Conservation (phyloP, 2,329 filamentous ascomycete species). For the Cladosporium sp. region DNA sequence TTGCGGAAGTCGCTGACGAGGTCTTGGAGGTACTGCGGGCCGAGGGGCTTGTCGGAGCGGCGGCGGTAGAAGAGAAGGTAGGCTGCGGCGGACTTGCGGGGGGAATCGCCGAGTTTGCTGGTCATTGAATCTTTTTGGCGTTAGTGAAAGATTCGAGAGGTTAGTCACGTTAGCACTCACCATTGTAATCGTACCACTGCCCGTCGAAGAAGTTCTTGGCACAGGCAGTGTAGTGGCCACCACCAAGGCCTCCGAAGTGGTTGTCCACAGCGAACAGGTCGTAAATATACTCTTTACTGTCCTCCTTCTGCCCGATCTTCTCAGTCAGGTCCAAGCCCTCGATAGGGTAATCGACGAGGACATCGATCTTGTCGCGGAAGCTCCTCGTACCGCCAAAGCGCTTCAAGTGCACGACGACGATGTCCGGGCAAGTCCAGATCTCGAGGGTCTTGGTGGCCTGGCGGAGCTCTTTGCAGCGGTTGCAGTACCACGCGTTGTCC, state of each 20-base stretch:
- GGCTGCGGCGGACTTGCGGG: slow-evolving; percentile 56
- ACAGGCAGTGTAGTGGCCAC: slow-evolving; percentile 92
- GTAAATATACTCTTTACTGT: slow-evolving; percentile 77
- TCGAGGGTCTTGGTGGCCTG: slow-evolving; percentile 95
- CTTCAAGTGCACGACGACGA: slow-evolving; percentile 91
- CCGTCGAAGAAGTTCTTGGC: slow-evolving; percentile 86
- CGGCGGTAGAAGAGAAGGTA: slow-evolving; percentile 96
- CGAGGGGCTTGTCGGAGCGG: slow-evolving; percentile 68
- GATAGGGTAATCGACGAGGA: slow-evolving; percentile 84
- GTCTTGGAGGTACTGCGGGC: slow-evolving; percentile 66
- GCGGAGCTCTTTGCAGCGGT: slow-evolving; percentile 86
- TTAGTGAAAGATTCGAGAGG: slow-evolving; percentile 37
- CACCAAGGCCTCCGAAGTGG: slow-evolving; percentile 86
- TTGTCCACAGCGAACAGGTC: slow-evolving; percentile 95
- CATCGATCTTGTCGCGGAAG: slow-evolving; percentile 85
- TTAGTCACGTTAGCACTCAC: slow-evolving; percentile 29
- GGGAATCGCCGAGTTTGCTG: slow-evolving; percentile 18
- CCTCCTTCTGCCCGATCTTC: slow-evolving; percentile 72
- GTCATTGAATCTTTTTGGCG: slow-evolving; percentile 55
- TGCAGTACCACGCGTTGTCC: slow-evolving; percentile 96
- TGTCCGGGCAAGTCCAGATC: slow-evolving; percentile 93
- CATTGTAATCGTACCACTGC: slow-evolving; percentile 95
- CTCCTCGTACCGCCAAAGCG: slow-evolving; percentile 80
- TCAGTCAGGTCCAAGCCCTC: slow-evolving; percentile 76
- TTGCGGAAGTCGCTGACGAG: slow-evolving; percentile 61